These are phyloP conservation scores for Lepidium didymum DNA, from an alignment of 345 rosid species.

Conservation along the genomic window DNA sequence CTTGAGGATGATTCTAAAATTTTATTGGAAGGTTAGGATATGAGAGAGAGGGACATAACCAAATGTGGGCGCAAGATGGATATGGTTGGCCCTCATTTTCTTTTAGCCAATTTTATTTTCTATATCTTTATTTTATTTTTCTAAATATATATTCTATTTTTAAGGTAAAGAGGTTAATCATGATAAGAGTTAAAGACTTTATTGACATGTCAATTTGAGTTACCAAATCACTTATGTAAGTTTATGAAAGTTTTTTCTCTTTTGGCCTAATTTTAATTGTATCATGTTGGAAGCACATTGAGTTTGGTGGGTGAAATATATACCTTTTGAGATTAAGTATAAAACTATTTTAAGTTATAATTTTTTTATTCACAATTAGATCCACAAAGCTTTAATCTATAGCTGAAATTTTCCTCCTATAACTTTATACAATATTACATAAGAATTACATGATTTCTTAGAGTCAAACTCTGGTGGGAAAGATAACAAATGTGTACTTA, in stretches of 20 bases:
- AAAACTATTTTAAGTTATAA: background rate
- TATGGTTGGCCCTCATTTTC: conserved; percentile 23
- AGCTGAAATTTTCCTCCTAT: too few species aligned
- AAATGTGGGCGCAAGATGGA: conserved; percentile 19
- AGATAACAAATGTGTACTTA: too few species aligned
- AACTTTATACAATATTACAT: too few species aligned
- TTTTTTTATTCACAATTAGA: too few species aligned
- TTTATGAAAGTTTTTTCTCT: background rate
- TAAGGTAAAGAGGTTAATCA: background rate
- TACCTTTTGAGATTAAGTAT: background rate
- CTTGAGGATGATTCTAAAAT: conserved; percentile 19
- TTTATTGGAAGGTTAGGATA: conserved; percentile 32
- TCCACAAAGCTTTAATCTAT: too few species aligned
- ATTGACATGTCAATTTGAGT: background rate
- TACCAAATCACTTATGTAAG: background rate
- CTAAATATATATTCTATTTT: too few species aligned
- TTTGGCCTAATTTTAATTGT: background rate
- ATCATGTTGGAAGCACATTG: background rate
- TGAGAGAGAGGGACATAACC: conserved; percentile 20
- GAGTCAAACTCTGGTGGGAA: too few species aligned
- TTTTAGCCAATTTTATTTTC: background rate
- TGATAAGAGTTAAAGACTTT: background rate
- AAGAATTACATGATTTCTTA: too few species aligned
- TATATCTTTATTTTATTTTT: background rate
- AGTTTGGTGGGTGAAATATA: background rate